Conservation (phyloP, 1,284 basidiomycete species). For the Anthracocystis setariae region DNA sequence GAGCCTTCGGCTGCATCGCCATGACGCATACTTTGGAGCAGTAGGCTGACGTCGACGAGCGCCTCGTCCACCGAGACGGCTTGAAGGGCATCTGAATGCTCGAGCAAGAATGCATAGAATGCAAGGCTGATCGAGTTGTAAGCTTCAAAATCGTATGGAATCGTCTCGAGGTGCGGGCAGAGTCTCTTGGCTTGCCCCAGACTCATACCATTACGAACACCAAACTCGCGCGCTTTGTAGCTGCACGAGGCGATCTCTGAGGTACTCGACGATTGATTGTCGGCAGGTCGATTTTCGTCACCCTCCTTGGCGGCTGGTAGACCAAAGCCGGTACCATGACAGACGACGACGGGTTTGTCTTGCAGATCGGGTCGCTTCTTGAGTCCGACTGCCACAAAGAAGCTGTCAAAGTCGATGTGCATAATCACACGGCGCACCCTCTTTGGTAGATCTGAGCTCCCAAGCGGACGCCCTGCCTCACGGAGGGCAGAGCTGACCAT, state of each 20-base stretch:
- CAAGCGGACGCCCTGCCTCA: conserved; percentile 78
- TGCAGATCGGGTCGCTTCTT: conserved; percentile 54
- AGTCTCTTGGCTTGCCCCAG: conserved; percentile 68
- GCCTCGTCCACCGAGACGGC: conserved; percentile 97
- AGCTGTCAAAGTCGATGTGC: conserved; percentile 81
- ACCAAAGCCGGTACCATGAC: conserved; percentile 75
- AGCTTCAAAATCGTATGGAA: conserved; percentile 86
- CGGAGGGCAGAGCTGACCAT: conserved; percentile 74
- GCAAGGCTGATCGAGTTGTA: conserved; percentile 74
- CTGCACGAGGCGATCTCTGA: conserved; percentile 90
- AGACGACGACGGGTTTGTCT: conserved; percentile 84
- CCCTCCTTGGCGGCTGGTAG: conserved; percentile 26
- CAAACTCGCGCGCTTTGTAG: conserved; percentile 88
- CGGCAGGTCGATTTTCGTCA: conserved; percentile 30
- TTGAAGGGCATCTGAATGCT: conserved; percentile 87
- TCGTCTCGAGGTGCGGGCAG: conserved; percentile 73
- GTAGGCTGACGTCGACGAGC: conserved; percentile 84
- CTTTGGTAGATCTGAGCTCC: conserved; percentile 69
- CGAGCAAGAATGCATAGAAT: conserved; percentile 91
- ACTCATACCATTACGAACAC: conserved; percentile 95
- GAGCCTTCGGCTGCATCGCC: conserved; percentile 20
- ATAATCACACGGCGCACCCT: conserved; percentile 66
- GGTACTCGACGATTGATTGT: conserved; percentile 54
- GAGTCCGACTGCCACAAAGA: conserved; percentile 77
- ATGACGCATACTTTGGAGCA: conserved; percentile 69